A percentile compares a stretch with the other conserved stretches of the same genome.
Evolutionary conservation across 495 filamentous ascomycete genomes (phyloP).

Genomic region (Aspergillus baeticus): DNA sequence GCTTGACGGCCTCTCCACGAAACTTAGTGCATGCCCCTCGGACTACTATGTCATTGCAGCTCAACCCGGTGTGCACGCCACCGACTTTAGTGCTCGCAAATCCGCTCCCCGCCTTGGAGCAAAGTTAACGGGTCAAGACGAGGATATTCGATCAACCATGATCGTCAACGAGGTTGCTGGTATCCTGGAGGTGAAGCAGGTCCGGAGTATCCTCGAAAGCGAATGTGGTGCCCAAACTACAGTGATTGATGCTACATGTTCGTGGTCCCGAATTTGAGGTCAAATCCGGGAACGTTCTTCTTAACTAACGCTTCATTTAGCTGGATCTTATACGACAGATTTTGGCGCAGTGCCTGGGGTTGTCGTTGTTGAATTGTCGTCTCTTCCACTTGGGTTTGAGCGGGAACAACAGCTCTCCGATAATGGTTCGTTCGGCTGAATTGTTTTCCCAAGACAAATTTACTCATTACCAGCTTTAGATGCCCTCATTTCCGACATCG

Average conservation of each 20-base stretch:
- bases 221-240: constrained; percentile 52
- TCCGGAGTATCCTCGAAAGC: constrained; percentile 51
- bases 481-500: constrained; percentile 56
- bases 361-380: constrained; percentile 52
- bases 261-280: constrained; percentile 19
- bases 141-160: constrained; percentile 46
- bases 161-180: constrained; percentile 64
- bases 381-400: constrained; percentile 38
- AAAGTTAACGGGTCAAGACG: constrained; percentile 49
- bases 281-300: background rate
- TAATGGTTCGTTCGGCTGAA: constrained; percentile 39
- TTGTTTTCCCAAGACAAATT: background rate
- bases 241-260: constrained; percentile 64
- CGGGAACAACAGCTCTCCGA: constrained; percentile 44
- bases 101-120: constrained; percentile 61
- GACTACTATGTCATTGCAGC: constrained; percentile 77
- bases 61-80: constrained; percentile 72
- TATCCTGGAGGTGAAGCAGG: constrained; percentile 52
- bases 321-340: constrained; percentile 42
- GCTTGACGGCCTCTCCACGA: constrained; percentile 29
- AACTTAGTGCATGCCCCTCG: constrained; percentile 67
- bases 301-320: constrained; percentile 28
- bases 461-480: constrained; percentile 41
- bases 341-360: constrained; percentile 49
- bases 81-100: constrained; percentile 55